Evolutionary conservation across 106 monocot species (phyloP).

Genomic region (Platanthera guangdongensis): DNA sequence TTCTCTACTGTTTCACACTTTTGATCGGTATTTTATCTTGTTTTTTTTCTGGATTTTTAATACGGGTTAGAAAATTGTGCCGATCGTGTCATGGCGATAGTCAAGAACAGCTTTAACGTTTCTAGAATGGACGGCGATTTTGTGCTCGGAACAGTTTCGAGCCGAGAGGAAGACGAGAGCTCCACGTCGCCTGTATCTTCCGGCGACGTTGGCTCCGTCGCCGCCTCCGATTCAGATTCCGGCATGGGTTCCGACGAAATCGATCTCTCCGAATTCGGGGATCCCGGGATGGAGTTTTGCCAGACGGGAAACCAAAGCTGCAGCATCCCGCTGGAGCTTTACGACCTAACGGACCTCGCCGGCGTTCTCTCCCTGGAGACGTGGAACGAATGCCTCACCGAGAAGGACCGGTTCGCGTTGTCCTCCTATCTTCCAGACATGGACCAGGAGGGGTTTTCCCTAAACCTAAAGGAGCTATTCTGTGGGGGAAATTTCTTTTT

Average conservation of each 20-base stretch:
- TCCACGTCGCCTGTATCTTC: background rate
- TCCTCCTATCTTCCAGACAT: slow-evolving; percentile 63
- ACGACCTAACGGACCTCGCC: slow-evolving; percentile 11
- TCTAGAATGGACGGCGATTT: slow-evolving; percentile 23
- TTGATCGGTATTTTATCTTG: background rate
- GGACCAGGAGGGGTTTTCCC: slow-evolving; percentile 53
- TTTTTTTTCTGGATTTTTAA: background rate
- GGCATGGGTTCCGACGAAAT: slow-evolving; percentile 72
- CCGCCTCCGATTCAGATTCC: slow-evolving; percentile 28
- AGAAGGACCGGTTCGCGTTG: slow-evolving; percentile 65
- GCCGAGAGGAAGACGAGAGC: slow-evolving; percentile 25
- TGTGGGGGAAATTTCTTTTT: slow-evolving; percentile 69
- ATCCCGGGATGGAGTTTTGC: slow-evolving; percentile 49
- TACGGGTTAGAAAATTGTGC: background rate
- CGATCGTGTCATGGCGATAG: slow-evolving; percentile 38
- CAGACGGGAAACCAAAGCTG: slow-evolving; percentile 69
- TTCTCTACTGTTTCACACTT: slow-evolving; percentile 6
- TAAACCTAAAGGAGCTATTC: slow-evolving; percentile 63
- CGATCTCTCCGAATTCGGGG: slow-evolving; percentile 48
- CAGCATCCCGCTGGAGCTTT: slow-evolving; percentile 26
- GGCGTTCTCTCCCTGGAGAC: slow-evolving; percentile 1
- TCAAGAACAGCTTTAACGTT: slow-evolving; percentile 30
- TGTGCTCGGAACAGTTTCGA: slow-evolving; percentile 21
- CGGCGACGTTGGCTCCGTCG: background rate
- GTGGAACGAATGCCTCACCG: slow-evolving; percentile 41